These are phyloP conservation scores for Colletotrichum spinosum DNA, from an alignment of 2,329 filamentous ascomycete genomes.

Conservation along the genomic window DNA sequence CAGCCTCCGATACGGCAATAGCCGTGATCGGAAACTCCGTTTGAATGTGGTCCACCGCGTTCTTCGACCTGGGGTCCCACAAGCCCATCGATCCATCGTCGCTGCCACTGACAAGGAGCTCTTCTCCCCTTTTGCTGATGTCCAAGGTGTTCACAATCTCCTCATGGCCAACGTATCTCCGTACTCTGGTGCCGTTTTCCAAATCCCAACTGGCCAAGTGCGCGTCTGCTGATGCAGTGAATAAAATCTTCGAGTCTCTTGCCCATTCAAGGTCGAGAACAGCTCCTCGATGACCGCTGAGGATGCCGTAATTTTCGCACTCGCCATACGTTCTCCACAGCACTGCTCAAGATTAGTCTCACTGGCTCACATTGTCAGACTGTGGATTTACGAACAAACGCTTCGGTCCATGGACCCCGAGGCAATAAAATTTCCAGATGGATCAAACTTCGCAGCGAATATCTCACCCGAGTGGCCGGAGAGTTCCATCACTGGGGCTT, in stretches of 20 bases:
- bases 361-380: slow-evolving; percentile 46
- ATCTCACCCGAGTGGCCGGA: slow-evolving; percentile 87
- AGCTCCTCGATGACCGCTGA: slow-evolving; percentile 91
- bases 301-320: slow-evolving; percentile 92
- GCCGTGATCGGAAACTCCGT: slow-evolving; percentile 94
- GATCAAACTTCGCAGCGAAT: slow-evolving; percentile 91
- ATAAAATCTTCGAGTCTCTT: slow-evolving; percentile 89
- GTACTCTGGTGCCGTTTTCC: slow-evolving; percentile 90
- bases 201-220: slow-evolving; percentile 95
- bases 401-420: slow-evolving; percentile 96
- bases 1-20: slow-evolving; percentile 90
- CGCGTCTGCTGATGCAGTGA: slow-evolving; percentile 93
- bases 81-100: slow-evolving; percentile 95
- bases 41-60: slow-evolving; percentile 87
- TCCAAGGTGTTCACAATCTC: slow-evolving; percentile 96
- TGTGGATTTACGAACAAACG: slow-evolving; percentile 70
- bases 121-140: slow-evolving; percentile 88
- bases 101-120: slow-evolving; percentile 89
- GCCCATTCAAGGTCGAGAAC: slow-evolving; percentile 96
- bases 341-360: slow-evolving; percentile 64
- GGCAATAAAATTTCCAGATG: slow-evolving; percentile 87
- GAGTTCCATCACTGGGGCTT: slow-evolving; percentile 94
- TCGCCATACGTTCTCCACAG: slow-evolving; percentile 93
- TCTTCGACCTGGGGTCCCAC: slow-evolving; percentile 94
- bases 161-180: slow-evolving; percentile 91